phyloP scores from a whole-genome alignment of 148 eudicot genomes.

The Persicaria tinctoria region DNA sequence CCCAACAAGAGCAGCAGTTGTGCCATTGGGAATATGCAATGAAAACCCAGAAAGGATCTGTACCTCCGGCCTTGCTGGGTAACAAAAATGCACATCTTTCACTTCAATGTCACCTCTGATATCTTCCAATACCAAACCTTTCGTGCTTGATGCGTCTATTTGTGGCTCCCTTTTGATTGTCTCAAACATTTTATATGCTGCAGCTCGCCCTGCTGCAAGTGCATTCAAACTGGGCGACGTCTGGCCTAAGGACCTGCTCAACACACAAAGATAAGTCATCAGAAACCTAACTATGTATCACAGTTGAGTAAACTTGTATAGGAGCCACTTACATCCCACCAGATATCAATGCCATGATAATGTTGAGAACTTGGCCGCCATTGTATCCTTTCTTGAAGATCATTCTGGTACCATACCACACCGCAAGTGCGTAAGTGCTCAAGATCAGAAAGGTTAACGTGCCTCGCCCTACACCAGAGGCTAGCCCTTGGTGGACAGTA shows the following conservation, averaged over 20 bases:
- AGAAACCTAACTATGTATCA: neutral
- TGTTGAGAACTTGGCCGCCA: conserved; percentile 37
- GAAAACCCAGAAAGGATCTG: conserved; percentile 26
- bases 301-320: neutral
- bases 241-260: conserved; percentile 30
- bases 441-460: conserved; percentile 21
- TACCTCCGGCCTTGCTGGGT: conserved; percentile 30
- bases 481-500: conserved; percentile 41
- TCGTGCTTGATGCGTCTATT: conserved; percentile 23
- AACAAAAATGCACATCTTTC: conserved; percentile 25
- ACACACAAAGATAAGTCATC: neutral
- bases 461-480: conserved; percentile 36
- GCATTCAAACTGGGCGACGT: conserved; percentile 30
- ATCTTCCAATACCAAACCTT: conserved; percentile 19
- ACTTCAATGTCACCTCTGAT: conserved; percentile 28
- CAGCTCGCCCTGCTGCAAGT: conserved; percentile 29
- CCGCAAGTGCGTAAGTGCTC: conserved; percentile 39
- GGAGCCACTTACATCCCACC: conserved; percentile 35
- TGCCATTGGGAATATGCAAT: conserved; percentile 25
- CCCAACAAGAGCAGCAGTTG: conserved; percentile 33
- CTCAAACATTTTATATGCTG: conserved; percentile 33
- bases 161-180: conserved; percentile 24
- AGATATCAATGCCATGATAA: conserved; percentile 27
- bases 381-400: conserved; percentile 29
- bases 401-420: conserved; percentile 44